Evolutionary conservation across 2,329 filamentous ascomycete species (phyloP), one percentile per base, ranked within the genome.

Genomic region (Aspergillus sp.): DNA sequence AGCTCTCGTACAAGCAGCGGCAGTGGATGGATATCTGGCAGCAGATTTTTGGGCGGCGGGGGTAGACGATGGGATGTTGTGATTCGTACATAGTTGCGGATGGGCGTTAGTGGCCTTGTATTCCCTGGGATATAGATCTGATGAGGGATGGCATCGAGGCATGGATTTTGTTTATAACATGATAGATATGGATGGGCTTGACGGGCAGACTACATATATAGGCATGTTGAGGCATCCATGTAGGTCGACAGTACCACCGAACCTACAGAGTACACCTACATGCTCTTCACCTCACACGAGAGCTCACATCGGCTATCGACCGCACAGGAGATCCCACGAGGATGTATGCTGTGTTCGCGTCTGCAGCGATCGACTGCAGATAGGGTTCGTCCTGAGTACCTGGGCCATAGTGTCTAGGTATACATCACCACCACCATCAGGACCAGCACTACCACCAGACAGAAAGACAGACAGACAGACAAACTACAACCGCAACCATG

Each of bases 1-100:
- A 61, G 16, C 58, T 77, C 9, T 69, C 87, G 0, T 76, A 81
- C 20, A 85, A 88, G 64, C 87, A 91, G 62, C 82, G 86, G 69
- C 83, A 84, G 62, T 91, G 88, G 88, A 75, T 91, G 47, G 86
- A 88, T 49, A 77, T 88, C 21, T 91, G 87, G 87, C 85, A 89
- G 71, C 79, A 78, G 49, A 80, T 91, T 4, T 90, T 89, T 63
- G 75, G 78, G 14, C 63, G 62, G 47, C 66, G 60, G 38, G 61
- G 57, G 36, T 66, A 67, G 51, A 6, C 7, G 7, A 6, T 32
- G 29, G 29, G n/a, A n/a, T n/a, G n/a, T n/a, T n/a, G n/a, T n/a
- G n/a, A n/a, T n/a, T n/a, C n/a, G n/a, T n/a, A n/a, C 25, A 10
- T 29, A 29, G 25, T 2, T 29, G 25, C 9, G 3, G 21, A n/a